Percentiles rank a stretch among this genome's conserved stretches.
Evolutionary conservation across 2,329 filamentous ascomycete genomes (phyloP).

Genomic region (Penicillium sp.): DNA sequence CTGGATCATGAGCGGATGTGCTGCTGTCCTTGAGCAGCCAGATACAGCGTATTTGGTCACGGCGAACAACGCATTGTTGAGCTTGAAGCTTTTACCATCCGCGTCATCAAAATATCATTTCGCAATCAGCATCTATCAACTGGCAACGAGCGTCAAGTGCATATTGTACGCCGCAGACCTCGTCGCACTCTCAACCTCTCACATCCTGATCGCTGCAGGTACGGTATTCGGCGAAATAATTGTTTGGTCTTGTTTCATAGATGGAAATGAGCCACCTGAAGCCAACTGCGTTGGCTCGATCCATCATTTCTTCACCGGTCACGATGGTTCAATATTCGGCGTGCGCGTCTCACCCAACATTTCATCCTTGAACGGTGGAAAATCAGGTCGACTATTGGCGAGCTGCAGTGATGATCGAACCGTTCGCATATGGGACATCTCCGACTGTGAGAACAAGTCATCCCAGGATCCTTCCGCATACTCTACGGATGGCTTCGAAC

Average conservation of each 20-base stretch:
- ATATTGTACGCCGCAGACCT: slow-evolving; percentile 85
- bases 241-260: slow-evolving; percentile 70
- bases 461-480: slow-evolving; percentile 35
- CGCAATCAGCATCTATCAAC: slow-evolving; percentile 33
- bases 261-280: slow-evolving; percentile 8
- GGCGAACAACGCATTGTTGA: slow-evolving; percentile 79
- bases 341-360: slow-evolving; percentile 70
- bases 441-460: slow-evolving; percentile 46
- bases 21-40: slow-evolving; percentile 23
- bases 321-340: slow-evolving; percentile 93
- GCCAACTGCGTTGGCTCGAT: slow-evolving; percentile 37
- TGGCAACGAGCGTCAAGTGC: slow-evolving; percentile 62
- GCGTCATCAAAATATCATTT: slow-evolving; percentile 16
- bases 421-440: slow-evolving; percentile 82
- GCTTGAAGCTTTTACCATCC: slow-evolving; percentile 38
- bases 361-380: slow-evolving; percentile 34
- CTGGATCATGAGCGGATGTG: slow-evolving; percentile 72
- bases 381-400: slow-evolving; percentile 63
- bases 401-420: slow-evolving; percentile 96
- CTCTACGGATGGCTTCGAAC: slow-evolving; percentile 35
- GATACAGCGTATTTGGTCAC: slow-evolving; percentile 65
- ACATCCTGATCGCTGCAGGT: slow-evolving; percentile 76
- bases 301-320: slow-evolving; percentile 61
- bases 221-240: slow-evolving; percentile 94
- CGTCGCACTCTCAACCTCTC: slow-evolving; percentile 56